A percentile compares a stretch with the other conserved stretches of the same genome.
Evolutionary conservation across 306 rosid species (phyloP).

Genomic region (Dryas alaskensis): DNA sequence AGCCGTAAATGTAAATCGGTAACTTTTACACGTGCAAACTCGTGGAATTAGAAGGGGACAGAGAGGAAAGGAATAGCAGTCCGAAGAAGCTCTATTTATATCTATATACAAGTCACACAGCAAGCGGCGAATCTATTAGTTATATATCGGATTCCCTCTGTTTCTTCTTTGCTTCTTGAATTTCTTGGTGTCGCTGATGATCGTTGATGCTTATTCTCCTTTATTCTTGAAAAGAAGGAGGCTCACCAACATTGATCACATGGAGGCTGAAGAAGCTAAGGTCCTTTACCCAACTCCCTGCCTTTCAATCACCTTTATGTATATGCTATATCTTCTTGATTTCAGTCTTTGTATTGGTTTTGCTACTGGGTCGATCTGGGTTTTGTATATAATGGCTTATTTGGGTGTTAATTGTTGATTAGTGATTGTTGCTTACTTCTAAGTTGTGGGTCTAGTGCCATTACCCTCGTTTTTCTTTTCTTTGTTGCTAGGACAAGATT

Average conservation of each 20-base stretch:
- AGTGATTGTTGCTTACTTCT: constrained; percentile 1
- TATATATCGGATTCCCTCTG: background rate
- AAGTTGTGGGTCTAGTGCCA: constrained; percentile 17
- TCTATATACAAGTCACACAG: background rate
- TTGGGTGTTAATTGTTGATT: constrained; percentile 6
- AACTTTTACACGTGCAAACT: background rate
- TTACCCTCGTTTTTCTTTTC: background rate
- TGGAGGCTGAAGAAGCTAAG: constrained; percentile 59
- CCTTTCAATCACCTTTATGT: background rate
- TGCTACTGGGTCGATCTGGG: constrained; percentile 34
- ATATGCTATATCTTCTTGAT: background rate
- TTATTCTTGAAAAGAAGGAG: constrained; percentile 52
- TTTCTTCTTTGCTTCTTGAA: background rate
- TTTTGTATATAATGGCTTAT: constrained; percentile 21
- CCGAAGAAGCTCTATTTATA: background rate
- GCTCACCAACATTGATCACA: constrained; percentile 38
- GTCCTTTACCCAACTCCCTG: constrained; percentile 19
- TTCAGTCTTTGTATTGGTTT: constrained; percentile 15
- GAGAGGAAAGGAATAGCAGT: background rate
- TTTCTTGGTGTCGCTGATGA: constrained; percentile 38
- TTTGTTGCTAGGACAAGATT: background rate
- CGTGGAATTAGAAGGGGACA: background rate
- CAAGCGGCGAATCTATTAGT: background rate
- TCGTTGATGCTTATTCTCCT: constrained; percentile 42
- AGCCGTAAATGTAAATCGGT: too few species aligned